A percentile compares a stretch with the other conserved stretches of the same genome.
phyloP scores from a whole-genome alignment of 441 rosid genomes.

The Adansonia grandidieri region DNA sequence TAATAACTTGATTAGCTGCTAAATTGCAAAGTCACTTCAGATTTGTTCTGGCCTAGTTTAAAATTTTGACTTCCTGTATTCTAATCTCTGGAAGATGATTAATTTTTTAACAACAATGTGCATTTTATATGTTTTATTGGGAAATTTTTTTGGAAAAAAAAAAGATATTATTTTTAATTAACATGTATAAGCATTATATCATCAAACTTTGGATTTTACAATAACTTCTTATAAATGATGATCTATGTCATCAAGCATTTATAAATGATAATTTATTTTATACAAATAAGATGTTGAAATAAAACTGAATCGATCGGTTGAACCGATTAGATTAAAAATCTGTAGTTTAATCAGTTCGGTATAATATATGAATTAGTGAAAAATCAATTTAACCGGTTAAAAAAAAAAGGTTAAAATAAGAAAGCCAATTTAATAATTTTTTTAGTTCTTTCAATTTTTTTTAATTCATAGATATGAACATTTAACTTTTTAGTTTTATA shows the following conservation, averaged over 20 bases:
- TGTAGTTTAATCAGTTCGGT: too few species aligned
- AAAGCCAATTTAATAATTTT: too few species aligned
- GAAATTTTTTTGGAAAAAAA: neutral
- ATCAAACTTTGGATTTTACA: neutral
- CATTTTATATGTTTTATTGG: neutral
- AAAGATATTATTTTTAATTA: neutral
- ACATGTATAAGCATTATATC: neutral
- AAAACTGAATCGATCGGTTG: too few species aligned
- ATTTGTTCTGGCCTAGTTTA: slow-evolving; percentile 29
- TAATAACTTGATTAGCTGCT: slow-evolving; percentile 15
- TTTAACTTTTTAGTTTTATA: too few species aligned
- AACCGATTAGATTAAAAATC: too few species aligned
- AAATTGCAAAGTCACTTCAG: slow-evolving; percentile 29
- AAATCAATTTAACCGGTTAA: too few species aligned
- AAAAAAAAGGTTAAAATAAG: too few species aligned
- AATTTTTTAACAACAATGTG: neutral
- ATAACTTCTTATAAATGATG: neutral
- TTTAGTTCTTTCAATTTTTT: too few species aligned
- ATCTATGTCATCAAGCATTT: neutral
- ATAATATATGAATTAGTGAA: too few species aligned
- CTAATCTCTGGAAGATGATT: neutral
- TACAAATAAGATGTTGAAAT: too few species aligned
- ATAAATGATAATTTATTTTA: neutral
- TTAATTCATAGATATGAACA: too few species aligned
- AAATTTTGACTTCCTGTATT: slow-evolving; percentile 5